phyloP scores from a whole-genome alignment of 2,329 filamentous ascomycete species.

The Colletotrichum sp. region DNA sequence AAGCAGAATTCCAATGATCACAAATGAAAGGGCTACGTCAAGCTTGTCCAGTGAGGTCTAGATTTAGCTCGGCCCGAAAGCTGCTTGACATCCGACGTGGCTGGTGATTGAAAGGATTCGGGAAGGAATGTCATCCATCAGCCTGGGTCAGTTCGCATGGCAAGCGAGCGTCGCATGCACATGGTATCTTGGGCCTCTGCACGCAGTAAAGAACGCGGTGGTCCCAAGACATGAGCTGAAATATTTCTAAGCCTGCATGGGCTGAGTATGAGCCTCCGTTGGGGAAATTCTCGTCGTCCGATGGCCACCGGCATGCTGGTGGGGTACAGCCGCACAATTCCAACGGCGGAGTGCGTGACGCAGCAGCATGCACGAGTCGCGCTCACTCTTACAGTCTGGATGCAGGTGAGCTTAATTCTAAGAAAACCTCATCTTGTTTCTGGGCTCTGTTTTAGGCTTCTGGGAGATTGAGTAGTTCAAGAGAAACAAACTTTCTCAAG shows the following conservation, averaged over 20 bases:
- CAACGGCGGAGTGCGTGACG: not conserved
- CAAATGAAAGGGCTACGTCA: not conserved
- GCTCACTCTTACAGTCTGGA: not conserved
- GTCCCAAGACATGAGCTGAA: not conserved
- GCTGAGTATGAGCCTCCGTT: not conserved
- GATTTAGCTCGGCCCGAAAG: not conserved
- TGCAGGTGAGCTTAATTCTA: not conserved
- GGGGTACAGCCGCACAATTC: not conserved
- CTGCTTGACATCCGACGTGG: not conserved
- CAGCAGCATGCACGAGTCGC: not conserved
- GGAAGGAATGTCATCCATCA: not conserved
- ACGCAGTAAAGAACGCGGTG: not conserved
- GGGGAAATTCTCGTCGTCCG: not conserved
- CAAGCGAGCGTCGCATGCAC: not conserved
- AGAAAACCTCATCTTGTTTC: not conserved
- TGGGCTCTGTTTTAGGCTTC: not conserved
- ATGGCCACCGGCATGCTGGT: not conserved
- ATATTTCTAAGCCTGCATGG: not conserved
- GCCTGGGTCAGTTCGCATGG: not conserved
- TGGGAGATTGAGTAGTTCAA: not conserved
- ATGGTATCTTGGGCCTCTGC: not conserved
- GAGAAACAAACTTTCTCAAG: not conserved
- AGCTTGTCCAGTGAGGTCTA: not conserved
- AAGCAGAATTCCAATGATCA: not conserved
- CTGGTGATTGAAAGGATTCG: not conserved